These are phyloP conservation scores for Rhododendron williamsianum DNA, from an alignment of 148 eudicot genomes.

Conservation along the genomic window DNA sequence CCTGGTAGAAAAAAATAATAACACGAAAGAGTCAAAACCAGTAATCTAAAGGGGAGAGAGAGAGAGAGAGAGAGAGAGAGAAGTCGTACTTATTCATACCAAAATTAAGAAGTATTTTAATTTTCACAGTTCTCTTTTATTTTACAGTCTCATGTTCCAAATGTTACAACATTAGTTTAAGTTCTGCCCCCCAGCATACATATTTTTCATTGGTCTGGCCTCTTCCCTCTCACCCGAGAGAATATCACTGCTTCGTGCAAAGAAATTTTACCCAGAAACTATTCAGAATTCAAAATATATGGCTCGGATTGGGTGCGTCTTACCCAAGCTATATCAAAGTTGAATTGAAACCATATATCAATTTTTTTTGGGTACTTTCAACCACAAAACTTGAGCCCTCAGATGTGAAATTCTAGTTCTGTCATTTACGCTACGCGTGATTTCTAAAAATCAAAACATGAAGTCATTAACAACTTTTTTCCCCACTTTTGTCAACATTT, in stretches of 20 bases:
- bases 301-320: neutral
- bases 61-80: too few species aligned
- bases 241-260: neutral
- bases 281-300: neutral
- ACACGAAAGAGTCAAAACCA: neutral
- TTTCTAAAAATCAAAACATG: neutral
- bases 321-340: neutral
- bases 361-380: neutral
- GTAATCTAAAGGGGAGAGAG: neutral
- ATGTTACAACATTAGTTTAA: neutral
- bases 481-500: neutral
- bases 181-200: neutral
- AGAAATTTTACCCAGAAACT: neutral
- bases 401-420: neutral
- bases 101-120: neutral
- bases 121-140: neutral
- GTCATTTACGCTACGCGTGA: neutral
- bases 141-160: neutral
- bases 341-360: neutral
- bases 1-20: slow-evolving; percentile 19
- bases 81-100: neutral
- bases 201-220: neutral
- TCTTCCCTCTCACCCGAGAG: neutral
- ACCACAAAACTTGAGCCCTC: neutral
- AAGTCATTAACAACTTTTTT: neutral